These are phyloP conservation scores for Pseudonectria buxi DNA, from an alignment of 2,329 filamentous ascomycete species.

Conservation along the genomic window DNA sequence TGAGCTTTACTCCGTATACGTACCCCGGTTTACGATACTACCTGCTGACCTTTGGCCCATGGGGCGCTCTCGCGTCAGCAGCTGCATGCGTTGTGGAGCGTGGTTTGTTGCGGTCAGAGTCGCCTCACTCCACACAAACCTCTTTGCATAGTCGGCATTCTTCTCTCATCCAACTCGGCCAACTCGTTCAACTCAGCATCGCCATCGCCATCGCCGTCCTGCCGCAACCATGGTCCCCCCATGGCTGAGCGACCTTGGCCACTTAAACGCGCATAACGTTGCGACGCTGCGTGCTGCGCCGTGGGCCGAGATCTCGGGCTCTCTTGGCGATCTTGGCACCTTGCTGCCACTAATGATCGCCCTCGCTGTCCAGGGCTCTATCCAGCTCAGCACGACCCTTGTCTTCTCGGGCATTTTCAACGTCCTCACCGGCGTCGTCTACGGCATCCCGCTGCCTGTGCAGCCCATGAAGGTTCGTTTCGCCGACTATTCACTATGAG, in stretches of 20 bases:
- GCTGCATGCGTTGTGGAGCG: too few species aligned
- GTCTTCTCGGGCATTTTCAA: conserved; percentile 88
- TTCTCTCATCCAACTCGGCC: too few species aligned
- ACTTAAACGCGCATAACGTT: conserved; percentile 41
- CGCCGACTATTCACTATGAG: neutral
- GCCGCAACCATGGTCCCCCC: conserved; percentile 14
- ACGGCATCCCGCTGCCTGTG: conserved; percentile 84
- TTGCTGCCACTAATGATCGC: conserved; percentile 85
- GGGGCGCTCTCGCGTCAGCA: too few species aligned
- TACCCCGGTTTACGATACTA: too few species aligned
- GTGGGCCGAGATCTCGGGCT: conserved; percentile 74
- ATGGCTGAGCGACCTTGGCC: conserved; percentile 24
- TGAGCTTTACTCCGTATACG: too few species aligned
- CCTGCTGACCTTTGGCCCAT: too few species aligned
- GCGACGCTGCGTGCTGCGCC: conserved; percentile 40
- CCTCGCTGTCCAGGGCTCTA: conserved; percentile 68
- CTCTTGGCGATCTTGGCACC: conserved; percentile 81
- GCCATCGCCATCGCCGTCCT: too few species aligned
- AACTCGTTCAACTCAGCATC: too few species aligned
- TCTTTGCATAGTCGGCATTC: too few species aligned
- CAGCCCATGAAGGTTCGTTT: conserved; percentile 67
- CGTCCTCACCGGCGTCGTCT: conserved; percentile 70
- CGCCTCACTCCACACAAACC: too few species aligned
- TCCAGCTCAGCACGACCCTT: conserved; percentile 76
- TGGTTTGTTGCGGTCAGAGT: too few species aligned